These are phyloP conservation scores for Setomelanomma holmii DNA, from an alignment of 2,329 filamentous ascomycete species.

Conservation along the genomic window DNA sequence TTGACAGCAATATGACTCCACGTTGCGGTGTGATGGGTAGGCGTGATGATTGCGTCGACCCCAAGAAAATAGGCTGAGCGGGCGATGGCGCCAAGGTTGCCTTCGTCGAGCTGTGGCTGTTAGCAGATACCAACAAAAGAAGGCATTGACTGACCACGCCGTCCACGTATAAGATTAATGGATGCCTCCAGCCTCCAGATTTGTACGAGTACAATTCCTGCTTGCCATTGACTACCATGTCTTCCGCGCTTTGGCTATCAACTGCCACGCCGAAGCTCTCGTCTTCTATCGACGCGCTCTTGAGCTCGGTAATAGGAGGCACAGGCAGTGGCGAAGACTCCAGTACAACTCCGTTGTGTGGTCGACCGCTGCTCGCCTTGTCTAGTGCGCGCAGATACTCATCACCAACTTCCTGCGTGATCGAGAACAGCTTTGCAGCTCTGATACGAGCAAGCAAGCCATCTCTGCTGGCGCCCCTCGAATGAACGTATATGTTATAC, in stretches of 20 bases:
- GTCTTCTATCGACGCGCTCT: slow-evolving; percentile 53
- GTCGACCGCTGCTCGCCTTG: slow-evolving; percentile 80
- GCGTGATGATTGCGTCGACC: slow-evolving; percentile 80
- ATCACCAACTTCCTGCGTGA: slow-evolving; percentile 62
- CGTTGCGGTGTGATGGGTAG: slow-evolving; percentile 72
- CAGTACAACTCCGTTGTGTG: slow-evolving; percentile 89
- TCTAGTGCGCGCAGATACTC: slow-evolving; percentile 74
- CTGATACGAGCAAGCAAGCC: slow-evolving; percentile 28
- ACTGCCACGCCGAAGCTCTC: slow-evolving; percentile 48
- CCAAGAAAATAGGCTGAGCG: slow-evolving; percentile 92
- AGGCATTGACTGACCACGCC: slow-evolving; percentile 59
- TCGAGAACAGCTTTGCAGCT: slow-evolving; percentile 24
- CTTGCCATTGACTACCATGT: slow-evolving; percentile 74
- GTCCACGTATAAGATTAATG: slow-evolving; percentile 76
- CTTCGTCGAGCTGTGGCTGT: slow-evolving; percentile 70
- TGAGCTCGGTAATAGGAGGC: slow-evolving; percentile 68
- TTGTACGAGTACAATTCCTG: slow-evolving; percentile 59
- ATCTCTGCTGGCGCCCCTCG: slow-evolving; percentile 25
- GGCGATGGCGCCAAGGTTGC: slow-evolving; percentile 88
- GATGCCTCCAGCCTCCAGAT: slow-evolving; percentile 60
- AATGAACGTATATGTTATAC: slow-evolving; percentile 79
- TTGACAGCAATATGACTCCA: slow-evolving; percentile 83
- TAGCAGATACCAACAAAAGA: slow-evolving; percentile 27
- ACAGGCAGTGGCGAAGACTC: slow-evolving; percentile 85
- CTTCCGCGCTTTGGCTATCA: slow-evolving; percentile 75